Evolutionary conservation across 768 basidiomycete species (phyloP).

Genomic region (Suillus americanus): DNA sequence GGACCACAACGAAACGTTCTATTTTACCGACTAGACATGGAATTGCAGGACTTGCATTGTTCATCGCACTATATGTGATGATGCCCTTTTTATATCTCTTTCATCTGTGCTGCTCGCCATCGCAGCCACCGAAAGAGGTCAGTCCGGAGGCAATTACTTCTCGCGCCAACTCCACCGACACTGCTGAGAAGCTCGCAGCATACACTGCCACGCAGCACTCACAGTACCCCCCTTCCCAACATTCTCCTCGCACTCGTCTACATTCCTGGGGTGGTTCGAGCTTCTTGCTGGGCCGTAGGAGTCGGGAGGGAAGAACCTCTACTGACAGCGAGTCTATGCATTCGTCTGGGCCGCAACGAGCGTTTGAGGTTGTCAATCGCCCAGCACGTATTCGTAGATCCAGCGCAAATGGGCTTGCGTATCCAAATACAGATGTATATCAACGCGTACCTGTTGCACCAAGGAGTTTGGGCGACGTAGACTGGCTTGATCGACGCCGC

Average conservation of each 20-base stretch:
- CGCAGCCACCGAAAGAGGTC: constrained; percentile 18
- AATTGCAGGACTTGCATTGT: constrained; percentile 63
- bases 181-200: constrained; percentile 41
- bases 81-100: constrained; percentile 44
- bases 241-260: constrained; percentile 32
- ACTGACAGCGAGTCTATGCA: constrained; percentile 38
- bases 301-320: constrained; percentile 37
- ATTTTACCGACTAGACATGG: constrained; percentile 63
- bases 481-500: constrained; percentile 76
- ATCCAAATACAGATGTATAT: constrained; percentile 44
- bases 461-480: constrained; percentile 66
- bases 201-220: constrained; percentile 26
- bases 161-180: constrained; percentile 39
- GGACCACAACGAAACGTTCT: constrained; percentile 32
- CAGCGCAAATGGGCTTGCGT: constrained; percentile 42
- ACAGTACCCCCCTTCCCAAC: constrained; percentile 31
- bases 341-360: constrained; percentile 35
- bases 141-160: constrained; percentile 24
- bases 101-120: constrained; percentile 16
- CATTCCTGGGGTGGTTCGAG: constrained; percentile 40
- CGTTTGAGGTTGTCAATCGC: constrained; percentile 52
- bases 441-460: constrained; percentile 44
- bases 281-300: constrained; percentile 36
- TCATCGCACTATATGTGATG: constrained; percentile 56
- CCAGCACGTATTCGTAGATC: constrained; percentile 53